Percentiles rank a stretch among this genome's conserved stretches.
Evolutionary conservation across 805 yeast genomes (phyloP).

Genomic region (Aciculoconidium aculeatum): DNA sequence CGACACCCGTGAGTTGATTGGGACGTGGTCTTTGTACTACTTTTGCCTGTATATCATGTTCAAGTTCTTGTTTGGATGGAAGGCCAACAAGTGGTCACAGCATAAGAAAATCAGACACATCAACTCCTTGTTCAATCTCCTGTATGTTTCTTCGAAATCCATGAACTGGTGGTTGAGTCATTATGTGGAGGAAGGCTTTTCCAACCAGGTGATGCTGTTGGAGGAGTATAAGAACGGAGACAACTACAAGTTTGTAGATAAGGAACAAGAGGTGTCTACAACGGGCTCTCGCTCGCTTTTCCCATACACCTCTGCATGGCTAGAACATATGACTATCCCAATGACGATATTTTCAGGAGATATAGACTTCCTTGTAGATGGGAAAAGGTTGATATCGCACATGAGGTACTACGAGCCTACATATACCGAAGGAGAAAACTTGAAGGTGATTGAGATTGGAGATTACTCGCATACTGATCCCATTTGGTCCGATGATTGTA

Average conservation of each 20-base stretch:
- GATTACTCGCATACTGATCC: constrained; percentile 86
- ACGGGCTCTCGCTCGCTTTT: constrained; percentile 48
- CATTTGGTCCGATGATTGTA: constrained; percentile 81
- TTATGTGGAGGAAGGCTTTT: constrained; percentile 33
- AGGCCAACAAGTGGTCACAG: constrained; percentile 60
- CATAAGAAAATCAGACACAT: constrained; percentile 59
- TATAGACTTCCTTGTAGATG: constrained; percentile 73
- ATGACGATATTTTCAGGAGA: constrained; percentile 67
- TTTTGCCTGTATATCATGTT: constrained; percentile 73
- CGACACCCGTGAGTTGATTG: constrained; percentile 41
- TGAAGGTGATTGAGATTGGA: constrained; percentile 41
- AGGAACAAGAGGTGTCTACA: constrained; percentile 38
- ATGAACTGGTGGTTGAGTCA: constrained; percentile 88
- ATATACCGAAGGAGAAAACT: constrained; percentile 28
- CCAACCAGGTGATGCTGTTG: constrained; percentile 30
- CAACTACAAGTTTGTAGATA: constrained; percentile 15
- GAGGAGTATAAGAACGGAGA: constrained; percentile 25
- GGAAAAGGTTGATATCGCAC: constrained; percentile 59
- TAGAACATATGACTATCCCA: constrained; percentile 38
- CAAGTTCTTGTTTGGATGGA: constrained; percentile 85
- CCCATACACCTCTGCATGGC: constrained; percentile 53
- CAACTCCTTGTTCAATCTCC: constrained; percentile 83
- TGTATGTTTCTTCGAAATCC: constrained; percentile 67
- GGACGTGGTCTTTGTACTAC: constrained; percentile 46
- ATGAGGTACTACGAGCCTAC: constrained; percentile 52